Percentiles rank a stretch among this genome's conserved stretches.
phyloP scores from a whole-genome alignment of 139 green algal genomes.

The Diplosphaera chodatii region DNA sequence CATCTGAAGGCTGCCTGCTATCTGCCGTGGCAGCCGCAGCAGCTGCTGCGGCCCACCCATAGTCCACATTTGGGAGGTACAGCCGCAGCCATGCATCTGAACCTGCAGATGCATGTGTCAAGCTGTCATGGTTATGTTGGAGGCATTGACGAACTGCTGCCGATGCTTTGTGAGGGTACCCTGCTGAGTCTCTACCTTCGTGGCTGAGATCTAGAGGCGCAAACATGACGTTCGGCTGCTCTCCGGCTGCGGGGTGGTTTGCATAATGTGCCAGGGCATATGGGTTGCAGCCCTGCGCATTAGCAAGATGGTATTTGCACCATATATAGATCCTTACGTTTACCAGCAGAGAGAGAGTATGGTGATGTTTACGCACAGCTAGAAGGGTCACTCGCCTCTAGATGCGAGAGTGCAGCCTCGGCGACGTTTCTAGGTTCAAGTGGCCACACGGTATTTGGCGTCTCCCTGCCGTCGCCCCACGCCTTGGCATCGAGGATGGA shows the following conservation, averaged over 20 bases:
- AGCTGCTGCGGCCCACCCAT: background rate
- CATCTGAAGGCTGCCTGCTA: background rate
- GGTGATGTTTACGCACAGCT: too few species aligned
- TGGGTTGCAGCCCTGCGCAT: constrained; percentile 46
- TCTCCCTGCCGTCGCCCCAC: constrained; percentile 31
- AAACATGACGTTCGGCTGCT: constrained; percentile 52
- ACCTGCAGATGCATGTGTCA: too few species aligned
- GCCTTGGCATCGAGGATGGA: constrained; percentile 48
- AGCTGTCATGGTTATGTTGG: background rate
- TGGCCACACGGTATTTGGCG: background rate
- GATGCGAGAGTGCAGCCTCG: constrained; percentile 5
- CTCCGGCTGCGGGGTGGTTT: constrained; percentile 49
- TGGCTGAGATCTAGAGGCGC: constrained; percentile 33
- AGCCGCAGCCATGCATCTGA: constrained; percentile 12
- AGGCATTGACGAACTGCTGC: background rate
- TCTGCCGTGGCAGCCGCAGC: background rate
- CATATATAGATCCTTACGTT: too few species aligned
- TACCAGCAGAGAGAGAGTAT: too few species aligned
- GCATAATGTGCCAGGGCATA: constrained; percentile 55
- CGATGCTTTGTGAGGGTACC: too few species aligned
- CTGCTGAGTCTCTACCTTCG: constrained; percentile 6
- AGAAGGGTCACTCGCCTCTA: constrained; percentile 9
- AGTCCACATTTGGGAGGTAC: constrained; percentile 38
- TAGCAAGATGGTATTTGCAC: too few species aligned
- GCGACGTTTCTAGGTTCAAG: background rate